Percentiles rank a stretch among this genome's conserved stretches.
Evolutionary conservation across 768 basidiomycete species (phyloP).

Genomic region (Lentinula aciculospora): DNA sequence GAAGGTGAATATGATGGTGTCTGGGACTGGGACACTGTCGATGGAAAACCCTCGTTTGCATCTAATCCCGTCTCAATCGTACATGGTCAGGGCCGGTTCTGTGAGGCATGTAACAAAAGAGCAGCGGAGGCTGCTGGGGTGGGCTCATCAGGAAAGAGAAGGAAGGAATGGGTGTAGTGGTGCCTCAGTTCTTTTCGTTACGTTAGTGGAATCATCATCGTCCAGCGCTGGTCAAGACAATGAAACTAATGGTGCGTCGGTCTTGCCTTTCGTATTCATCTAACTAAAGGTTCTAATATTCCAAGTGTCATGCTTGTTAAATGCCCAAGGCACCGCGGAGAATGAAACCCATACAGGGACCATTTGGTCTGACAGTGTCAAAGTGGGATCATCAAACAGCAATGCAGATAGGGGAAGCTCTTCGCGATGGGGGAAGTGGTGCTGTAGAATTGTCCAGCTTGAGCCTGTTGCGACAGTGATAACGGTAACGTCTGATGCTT

Average conservation of each 20-base stretch:
- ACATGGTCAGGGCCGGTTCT: slow-evolving; percentile 4
- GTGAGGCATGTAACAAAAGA: slow-evolving; percentile 7
- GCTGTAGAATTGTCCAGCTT: not conserved
- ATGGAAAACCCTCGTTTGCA: slow-evolving; percentile 6
- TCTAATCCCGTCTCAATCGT: not conserved
- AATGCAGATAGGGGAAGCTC: not conserved
- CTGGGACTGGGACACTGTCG: slow-evolving; percentile 25
- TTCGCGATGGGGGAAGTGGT: not conserved
- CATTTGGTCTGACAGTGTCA: not conserved
- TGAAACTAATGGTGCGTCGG: not conserved
- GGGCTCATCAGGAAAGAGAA: slow-evolving; percentile 1
- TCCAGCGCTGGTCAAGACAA: not conserved
- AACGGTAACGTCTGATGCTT: not conserved
- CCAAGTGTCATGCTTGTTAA: not conserved
- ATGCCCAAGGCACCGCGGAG: not conserved
- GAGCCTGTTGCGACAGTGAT: not conserved
- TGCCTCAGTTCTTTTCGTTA: not conserved
- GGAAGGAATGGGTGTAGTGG: not conserved
- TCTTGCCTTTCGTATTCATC: not conserved
- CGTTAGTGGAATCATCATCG: not conserved
- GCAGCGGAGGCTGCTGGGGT: slow-evolving; percentile 5
- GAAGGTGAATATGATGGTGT: slow-evolving; percentile 36
- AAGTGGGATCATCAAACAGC: not conserved
- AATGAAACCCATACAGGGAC: not conserved
- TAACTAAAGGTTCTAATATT: not conserved